A percentile compares a stretch with the other conserved stretches of the same genome.
Conservation (phyloP, 176 grass and related monocot species). For the Bonia amplexicaulis region DNA sequence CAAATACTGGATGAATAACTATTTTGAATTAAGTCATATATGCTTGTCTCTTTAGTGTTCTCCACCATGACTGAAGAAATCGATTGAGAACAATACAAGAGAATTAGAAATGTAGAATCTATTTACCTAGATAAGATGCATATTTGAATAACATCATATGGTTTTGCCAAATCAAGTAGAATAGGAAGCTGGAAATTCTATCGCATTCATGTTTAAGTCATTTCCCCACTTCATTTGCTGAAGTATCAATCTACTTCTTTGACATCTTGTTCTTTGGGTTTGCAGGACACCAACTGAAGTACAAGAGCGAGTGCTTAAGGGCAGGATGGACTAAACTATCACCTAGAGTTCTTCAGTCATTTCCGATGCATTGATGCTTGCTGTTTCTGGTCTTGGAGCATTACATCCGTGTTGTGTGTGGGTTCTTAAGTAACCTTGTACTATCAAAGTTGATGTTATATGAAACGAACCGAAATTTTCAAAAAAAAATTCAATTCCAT, state of each 20-base stretch:
- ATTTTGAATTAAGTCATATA: neutral
- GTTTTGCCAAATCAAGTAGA: neutral
- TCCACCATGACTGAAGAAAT: neutral
- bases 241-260: neutral
- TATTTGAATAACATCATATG: neutral
- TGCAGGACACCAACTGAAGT: constrained; percentile 89
- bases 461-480: too few relatives aligned
- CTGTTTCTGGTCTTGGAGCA: neutral
- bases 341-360: neutral
- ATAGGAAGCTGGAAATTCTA: neutral
- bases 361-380: constrained; percentile 11
- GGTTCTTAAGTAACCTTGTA: constrained; percentile 25
- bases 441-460: neutral
- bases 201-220: too few relatives aligned
- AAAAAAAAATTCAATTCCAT: too few relatives aligned
- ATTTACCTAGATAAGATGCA: neutral
- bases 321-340: constrained; percentile 76
- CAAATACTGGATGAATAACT: neutral
- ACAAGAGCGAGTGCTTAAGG: constrained; percentile 73
- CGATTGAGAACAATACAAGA: neutral
- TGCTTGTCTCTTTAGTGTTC: neutral
- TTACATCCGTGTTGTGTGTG: neutral
- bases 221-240: neutral
- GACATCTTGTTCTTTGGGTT: constrained; percentile 2
- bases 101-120: neutral